These are phyloP conservation scores for Ascosphaera pollenicola DNA, from an alignment of 2,329 filamentous ascomycete genomes.

Conservation along the genomic window DNA sequence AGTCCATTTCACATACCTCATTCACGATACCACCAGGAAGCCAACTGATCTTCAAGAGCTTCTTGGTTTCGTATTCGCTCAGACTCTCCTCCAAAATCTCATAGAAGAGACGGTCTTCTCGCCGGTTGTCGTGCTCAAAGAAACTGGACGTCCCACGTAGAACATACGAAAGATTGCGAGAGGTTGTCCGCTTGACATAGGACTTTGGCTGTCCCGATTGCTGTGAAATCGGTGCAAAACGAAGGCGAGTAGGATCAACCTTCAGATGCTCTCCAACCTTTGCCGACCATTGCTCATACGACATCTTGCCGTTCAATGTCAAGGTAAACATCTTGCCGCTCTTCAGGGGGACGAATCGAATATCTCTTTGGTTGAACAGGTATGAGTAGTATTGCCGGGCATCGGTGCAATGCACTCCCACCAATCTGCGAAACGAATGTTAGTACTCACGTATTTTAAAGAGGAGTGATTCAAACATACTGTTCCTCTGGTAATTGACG, in stretches of 20 bases:
- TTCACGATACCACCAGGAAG: slow-evolving; percentile 79
- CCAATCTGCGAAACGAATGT: too few relatives aligned
- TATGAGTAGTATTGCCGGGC: slow-evolving; percentile 85
- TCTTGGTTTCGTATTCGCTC: slow-evolving; percentile 82
- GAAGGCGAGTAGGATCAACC: slow-evolving; percentile 65
- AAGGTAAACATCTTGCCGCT: slow-evolving; percentile 45
- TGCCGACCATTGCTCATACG: slow-evolving; percentile 66
- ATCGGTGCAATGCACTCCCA: slow-evolving; percentile 28
- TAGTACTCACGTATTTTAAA: too few relatives aligned
- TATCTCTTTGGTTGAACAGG: slow-evolving; percentile 57
- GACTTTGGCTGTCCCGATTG: slow-evolving; percentile 56
- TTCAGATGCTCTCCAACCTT: slow-evolving; percentile 60
- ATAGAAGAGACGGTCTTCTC: slow-evolving; percentile 63
- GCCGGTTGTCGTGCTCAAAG: slow-evolving; percentile 46
- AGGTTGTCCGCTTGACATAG: slow-evolving; percentile 50
- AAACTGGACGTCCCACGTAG: slow-evolving; percentile 43
- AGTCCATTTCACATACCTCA: slow-evolving; percentile 36
- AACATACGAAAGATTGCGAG: slow-evolving; percentile 55
- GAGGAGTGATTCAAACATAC: too few relatives aligned
- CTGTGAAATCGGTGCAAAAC: slow-evolving; percentile 70
- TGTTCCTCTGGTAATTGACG: slow-evolving; percentile 22
- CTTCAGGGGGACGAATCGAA: slow-evolving; percentile 52
- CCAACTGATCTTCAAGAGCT: slow-evolving; percentile 61
- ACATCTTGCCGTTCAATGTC: slow-evolving; percentile 67
- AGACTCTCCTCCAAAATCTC: slow-evolving; percentile 89